These are phyloP conservation scores for Decorospora gaudefroyi DNA, from an alignment of 2,329 filamentous ascomycete species.

Conservation along the genomic window DNA sequence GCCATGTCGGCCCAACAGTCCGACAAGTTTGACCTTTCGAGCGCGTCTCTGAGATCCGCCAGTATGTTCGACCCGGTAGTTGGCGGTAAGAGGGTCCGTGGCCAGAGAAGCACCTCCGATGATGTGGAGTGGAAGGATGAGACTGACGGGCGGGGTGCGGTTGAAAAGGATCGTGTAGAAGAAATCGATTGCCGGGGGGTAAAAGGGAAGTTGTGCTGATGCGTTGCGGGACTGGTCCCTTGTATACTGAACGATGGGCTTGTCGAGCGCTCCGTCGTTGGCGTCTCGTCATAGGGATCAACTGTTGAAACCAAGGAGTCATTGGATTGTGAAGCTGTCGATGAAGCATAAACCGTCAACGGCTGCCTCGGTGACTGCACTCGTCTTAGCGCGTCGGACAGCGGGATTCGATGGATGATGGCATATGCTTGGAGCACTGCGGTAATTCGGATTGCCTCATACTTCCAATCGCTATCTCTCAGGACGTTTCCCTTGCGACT, in stretches of 20 bases:
- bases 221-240: constrained; percentile 4
- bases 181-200: constrained; percentile 10
- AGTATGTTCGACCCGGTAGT: constrained; percentile 25
- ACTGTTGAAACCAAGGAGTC: constrained; percentile 27
- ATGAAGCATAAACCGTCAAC: constrained; percentile 8
- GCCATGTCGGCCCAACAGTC: constrained; percentile 46
- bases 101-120: constrained; percentile 1
- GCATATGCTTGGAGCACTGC: constrained; percentile 41
- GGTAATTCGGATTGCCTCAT: constrained; percentile 45
- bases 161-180: constrained; percentile 14
- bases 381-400: constrained; percentile 35
- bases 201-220: constrained; percentile 10
- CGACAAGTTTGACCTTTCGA: constrained; percentile 40
- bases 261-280: constrained; percentile 21
- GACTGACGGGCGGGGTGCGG: constrained; percentile 9
- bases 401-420: constrained; percentile 30
- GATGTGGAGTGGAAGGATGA: constrained; percentile 17
- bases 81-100: constrained; percentile 3
- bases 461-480: constrained; percentile 34
- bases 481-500: constrained; percentile 15
- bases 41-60: constrained; percentile 24
- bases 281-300: constrained; percentile 24
- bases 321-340: constrained; percentile 15
- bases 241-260: constrained; percentile 19
- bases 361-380: constrained; percentile 9